These are phyloP conservation scores for Phialemoniopsis sp. DNA, from an alignment of 2,329 filamentous ascomycete genomes.

Conservation along the genomic window DNA sequence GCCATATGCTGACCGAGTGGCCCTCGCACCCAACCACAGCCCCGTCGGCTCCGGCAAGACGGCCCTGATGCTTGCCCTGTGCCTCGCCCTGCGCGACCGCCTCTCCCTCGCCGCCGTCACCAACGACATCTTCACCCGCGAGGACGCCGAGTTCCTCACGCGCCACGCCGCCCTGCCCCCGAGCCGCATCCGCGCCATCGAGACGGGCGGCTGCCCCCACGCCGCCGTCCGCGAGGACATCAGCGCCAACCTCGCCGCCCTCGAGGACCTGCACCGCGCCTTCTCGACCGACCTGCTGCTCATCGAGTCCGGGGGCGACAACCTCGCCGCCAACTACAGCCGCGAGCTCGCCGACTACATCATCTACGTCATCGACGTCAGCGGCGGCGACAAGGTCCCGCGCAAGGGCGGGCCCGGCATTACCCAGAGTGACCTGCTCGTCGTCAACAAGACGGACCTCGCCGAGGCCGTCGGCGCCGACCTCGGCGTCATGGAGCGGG, in stretches of 20 bases:
- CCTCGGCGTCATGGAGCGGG: conserved; percentile 87
- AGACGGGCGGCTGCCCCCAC: conserved; percentile 95
- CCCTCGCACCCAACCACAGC: conserved; percentile 35
- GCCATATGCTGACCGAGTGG: conserved; percentile 11
- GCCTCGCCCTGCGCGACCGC: conserved; percentile 71
- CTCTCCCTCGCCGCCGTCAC: conserved; percentile 94
- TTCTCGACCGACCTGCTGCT: conserved; percentile 83
- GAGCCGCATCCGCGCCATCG: conserved; percentile 85
- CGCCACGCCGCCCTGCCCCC: conserved; percentile 79
- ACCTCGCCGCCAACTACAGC: conserved; percentile 94
- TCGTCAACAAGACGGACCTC: conserved; percentile 97
- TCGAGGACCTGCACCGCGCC: conserved; percentile 80
- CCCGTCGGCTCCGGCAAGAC: conserved; percentile 97
- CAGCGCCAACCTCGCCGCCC: conserved; percentile 83
- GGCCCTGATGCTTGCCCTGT: conserved; percentile 91
- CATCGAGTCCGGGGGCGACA: conserved; percentile 95
- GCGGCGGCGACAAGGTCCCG: conserved; percentile 93
- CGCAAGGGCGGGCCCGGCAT: conserved; percentile 95
- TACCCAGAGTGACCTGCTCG: conserved; percentile 87
- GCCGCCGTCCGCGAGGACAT: conserved; percentile 98
- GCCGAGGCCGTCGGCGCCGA: conserved; percentile 89
- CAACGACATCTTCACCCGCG: conserved; percentile 97
- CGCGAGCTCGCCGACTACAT: conserved; percentile 96
- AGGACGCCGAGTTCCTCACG: conserved; percentile 97
- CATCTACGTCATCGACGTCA: conserved; percentile 97